Evolutionary conservation across 305 asterid species (phyloP).

Genomic region (Caryopteris hybrid): DNA sequence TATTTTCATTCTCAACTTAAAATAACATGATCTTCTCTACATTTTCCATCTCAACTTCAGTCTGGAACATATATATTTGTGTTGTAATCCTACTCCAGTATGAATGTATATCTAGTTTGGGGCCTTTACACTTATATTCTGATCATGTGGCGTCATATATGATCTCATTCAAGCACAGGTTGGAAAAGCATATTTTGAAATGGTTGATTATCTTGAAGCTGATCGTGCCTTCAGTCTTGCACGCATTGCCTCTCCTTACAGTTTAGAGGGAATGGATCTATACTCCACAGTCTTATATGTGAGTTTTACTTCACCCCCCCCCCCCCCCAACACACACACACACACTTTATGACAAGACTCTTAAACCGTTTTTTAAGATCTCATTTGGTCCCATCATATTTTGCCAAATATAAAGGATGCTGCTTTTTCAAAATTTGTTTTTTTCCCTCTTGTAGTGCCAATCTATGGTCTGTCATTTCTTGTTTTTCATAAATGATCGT

Average conservation of each 20-base stretch:
- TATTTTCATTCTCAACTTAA: not conserved
- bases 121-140: conserved; percentile 14
- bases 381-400: conserved; percentile 1
- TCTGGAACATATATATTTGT: not conserved
- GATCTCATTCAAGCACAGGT: conserved; percentile 48
- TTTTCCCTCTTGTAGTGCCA: not conserved
- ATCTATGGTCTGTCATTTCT: not conserved
- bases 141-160: conserved; percentile 20
- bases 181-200: conserved; percentile 86
- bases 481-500: not conserved
- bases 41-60: not conserved
- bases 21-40: not conserved
- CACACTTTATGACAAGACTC: not conserved
- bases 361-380: not conserved
- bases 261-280: conserved; percentile 91
- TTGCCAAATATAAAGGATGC: conserved; percentile 7
- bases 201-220: conserved; percentile 95
- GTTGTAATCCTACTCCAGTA: not conserved
- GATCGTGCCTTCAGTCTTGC: conserved; percentile 87
- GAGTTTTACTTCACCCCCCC: too few species aligned
- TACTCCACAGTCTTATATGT: conserved; percentile 91
- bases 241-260: conserved; percentile 72
- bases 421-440: not conserved
- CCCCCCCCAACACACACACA: too few species aligned
- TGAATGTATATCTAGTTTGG: not conserved